Conservation (phyloP, 2,329 filamentous ascomycete species). For the Trichoderma sp. region DNA sequence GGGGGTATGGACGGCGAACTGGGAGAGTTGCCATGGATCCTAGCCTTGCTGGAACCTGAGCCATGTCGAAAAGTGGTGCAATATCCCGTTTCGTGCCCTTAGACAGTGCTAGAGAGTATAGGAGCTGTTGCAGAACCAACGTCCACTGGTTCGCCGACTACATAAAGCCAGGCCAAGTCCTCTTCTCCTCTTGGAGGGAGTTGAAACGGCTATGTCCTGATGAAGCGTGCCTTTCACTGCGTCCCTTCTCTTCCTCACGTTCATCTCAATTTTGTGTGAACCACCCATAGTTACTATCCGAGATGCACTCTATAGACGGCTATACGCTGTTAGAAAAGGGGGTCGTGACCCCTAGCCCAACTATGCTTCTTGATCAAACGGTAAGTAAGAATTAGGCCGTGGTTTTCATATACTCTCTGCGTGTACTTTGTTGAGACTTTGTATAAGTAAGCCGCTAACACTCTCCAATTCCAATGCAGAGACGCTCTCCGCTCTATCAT, state of each 20-base stretch:
- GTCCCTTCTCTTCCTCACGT: neutral
- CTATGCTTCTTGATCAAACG: neutral
- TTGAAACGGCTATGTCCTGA: neutral
- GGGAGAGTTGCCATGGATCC: neutral
- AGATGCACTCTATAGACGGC: neutral
- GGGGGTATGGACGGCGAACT: neutral
- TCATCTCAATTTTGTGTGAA: neutral
- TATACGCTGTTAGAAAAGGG: conserved; percentile 5
- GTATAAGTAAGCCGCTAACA: neutral
- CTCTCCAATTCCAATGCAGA: neutral
- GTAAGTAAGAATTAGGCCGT: neutral
- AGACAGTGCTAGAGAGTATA: neutral
- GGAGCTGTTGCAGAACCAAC: neutral
- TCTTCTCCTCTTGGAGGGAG: neutral
- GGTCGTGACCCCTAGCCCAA: neutral
- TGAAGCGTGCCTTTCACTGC: no score
- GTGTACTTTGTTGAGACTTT: neutral
- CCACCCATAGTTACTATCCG: neutral
- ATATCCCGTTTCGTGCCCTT: neutral
- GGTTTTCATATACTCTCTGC: neutral
- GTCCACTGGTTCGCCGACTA: neutral
- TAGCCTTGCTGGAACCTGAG: neutral
- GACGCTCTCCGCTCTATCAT: conserved; percentile 20
- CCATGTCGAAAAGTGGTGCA: conserved; percentile 4
- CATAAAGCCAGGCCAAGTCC: conserved; percentile 6